These are phyloP conservation scores for Fomitopsis pulvina DNA, from an alignment of 768 basidiomycete species.

Conservation along the genomic window DNA sequence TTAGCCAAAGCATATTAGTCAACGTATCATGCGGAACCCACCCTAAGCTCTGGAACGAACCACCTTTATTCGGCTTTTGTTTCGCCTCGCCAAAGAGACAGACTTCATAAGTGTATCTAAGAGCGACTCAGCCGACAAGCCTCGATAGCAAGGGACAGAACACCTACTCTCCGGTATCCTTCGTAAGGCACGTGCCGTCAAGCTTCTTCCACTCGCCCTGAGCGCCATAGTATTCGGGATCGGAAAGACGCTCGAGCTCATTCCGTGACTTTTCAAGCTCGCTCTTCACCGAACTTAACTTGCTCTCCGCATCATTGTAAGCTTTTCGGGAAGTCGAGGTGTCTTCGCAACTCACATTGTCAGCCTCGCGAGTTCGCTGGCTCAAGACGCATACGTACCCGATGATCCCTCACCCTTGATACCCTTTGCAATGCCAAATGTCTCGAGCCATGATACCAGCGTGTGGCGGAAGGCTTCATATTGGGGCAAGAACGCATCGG, in stretches of 20 bases:
- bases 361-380: background rate
- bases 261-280: slow-evolving; percentile 48
- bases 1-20: background rate
- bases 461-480: slow-evolving; percentile 64
- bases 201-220: slow-evolving; percentile 97
- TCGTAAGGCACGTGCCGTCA: slow-evolving; percentile 71
- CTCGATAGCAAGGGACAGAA: background rate
- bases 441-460: slow-evolving; percentile 55
- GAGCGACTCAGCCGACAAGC: background rate
- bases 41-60: slow-evolving; percentile 76
- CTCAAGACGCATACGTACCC: too few relatives aligned
- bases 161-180: slow-evolving; percentile 86
- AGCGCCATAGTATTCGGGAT: slow-evolving; percentile 58
- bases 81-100: slow-evolving; percentile 86
- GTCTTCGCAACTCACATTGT: slow-evolving; percentile 29
- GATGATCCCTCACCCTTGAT: background rate
- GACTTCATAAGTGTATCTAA: slow-evolving; percentile 88
- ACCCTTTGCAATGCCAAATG: slow-evolving; percentile 46
- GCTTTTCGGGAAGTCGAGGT: slow-evolving; percentile 57
- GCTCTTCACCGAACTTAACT: slow-evolving; percentile 43
- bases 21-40: slow-evolving; percentile 29
- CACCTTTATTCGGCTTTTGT: slow-evolving; percentile 84
- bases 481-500: slow-evolving; percentile 67
- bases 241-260: slow-evolving; percentile 62
- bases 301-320: slow-evolving; percentile 54